Percentiles rank a stretch among this genome's conserved stretches.
These are phyloP conservation scores for Boletus subparvulus DNA, from an alignment of 768 basidiomycete species.

Conservation along the genomic window DNA sequence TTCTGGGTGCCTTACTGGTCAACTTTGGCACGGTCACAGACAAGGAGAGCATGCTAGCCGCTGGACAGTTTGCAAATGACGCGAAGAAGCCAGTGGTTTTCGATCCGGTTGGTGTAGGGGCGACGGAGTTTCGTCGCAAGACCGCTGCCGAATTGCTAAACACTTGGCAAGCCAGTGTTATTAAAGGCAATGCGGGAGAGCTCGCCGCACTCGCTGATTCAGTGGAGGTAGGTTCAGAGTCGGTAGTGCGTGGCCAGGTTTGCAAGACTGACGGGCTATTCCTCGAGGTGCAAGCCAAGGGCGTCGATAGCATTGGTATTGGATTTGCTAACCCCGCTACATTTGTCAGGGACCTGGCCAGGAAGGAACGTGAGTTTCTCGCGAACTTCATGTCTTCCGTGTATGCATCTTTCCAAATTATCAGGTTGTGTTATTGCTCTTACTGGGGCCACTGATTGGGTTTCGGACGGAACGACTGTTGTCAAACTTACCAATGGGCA, in stretches of 20 bases:
- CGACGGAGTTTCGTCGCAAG: slow-evolving; percentile 66
- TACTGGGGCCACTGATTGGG: slow-evolving; percentile 77
- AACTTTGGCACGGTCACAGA: slow-evolving; percentile 84
- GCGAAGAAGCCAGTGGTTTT: slow-evolving; percentile 77
- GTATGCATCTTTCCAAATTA: background rate
- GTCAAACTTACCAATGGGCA: slow-evolving; percentile 76
- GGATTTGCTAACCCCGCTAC: slow-evolving; percentile 73
- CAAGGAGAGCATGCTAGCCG: slow-evolving; percentile 71
- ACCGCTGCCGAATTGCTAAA: slow-evolving; percentile 62
- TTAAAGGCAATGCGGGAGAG: slow-evolving; percentile 94
- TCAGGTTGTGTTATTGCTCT: slow-evolving; percentile 79
- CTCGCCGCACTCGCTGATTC: slow-evolving; percentile 78
- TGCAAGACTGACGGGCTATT: background rate
- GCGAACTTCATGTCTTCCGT: background rate
- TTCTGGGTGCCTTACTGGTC: slow-evolving; percentile 69
- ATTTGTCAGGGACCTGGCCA: slow-evolving; percentile 70
- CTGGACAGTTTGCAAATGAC: slow-evolving; percentile 68
- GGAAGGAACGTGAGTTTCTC: slow-evolving; percentile 62
- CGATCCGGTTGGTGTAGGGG: slow-evolving; percentile 92
- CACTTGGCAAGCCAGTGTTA: slow-evolving; percentile 82
- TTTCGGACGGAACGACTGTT: slow-evolving; percentile 76
- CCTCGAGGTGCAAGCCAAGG: slow-evolving; percentile 64
- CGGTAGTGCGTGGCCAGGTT: background rate
- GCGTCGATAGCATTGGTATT: slow-evolving; percentile 81
- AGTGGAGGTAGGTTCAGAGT: slow-evolving; percentile 51